Evolutionary conservation across 2,329 filamentous ascomycete genomes (phyloP).

Genomic region (Xylariomycetidae sp.): DNA sequence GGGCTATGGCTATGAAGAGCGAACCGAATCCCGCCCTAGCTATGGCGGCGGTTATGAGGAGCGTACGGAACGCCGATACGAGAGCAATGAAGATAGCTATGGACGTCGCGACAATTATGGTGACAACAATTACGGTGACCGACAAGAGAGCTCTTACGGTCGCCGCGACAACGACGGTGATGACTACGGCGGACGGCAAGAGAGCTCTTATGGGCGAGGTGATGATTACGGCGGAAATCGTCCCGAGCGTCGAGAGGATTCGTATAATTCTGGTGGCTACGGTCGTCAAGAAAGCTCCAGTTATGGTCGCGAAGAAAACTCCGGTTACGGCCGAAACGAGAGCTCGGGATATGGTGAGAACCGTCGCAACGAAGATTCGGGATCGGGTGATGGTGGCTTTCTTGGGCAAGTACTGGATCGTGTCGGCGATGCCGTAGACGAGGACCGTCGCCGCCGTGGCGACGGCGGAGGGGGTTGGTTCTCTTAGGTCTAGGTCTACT

Average conservation of each 20-base stretch:
- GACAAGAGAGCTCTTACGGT: slow-evolving; percentile 8
- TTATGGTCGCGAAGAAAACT: slow-evolving; percentile 17
- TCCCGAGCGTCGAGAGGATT: slow-evolving; percentile 19
- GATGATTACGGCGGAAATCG: slow-evolving; percentile 1
- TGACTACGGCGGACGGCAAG: slow-evolving; percentile 21
- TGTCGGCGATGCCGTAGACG: slow-evolving; percentile 19
- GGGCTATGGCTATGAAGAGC: slow-evolving; percentile 56
- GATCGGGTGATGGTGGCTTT: slow-evolving; percentile 18
- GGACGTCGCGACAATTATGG: slow-evolving; percentile 19
- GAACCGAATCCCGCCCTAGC: slow-evolving; percentile 47
- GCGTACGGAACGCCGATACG: slow-evolving; percentile 49
- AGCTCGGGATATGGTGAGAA: slow-evolving; percentile 18
- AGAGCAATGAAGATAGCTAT: slow-evolving; percentile 29
- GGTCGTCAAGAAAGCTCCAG: slow-evolving; percentile 16
- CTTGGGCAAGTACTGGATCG: slow-evolving; percentile 14
- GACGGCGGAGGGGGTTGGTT: slow-evolving; percentile 15
- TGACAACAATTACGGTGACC: slow-evolving; percentile 14
- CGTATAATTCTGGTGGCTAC: slow-evolving; percentile 22
- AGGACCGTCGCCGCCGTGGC: slow-evolving; percentile 15
- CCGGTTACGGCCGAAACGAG: slow-evolving; percentile 15
- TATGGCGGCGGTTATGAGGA: slow-evolving; percentile 55
- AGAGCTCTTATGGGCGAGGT: slow-evolving; percentile 17
- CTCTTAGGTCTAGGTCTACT: slow-evolving; percentile 12
- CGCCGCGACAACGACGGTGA: slow-evolving; percentile 14
- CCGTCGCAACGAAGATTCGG: slow-evolving; percentile 15